phyloP scores from a whole-genome alignment of 257 asterid species.

The Verbascum thapsus region DNA sequence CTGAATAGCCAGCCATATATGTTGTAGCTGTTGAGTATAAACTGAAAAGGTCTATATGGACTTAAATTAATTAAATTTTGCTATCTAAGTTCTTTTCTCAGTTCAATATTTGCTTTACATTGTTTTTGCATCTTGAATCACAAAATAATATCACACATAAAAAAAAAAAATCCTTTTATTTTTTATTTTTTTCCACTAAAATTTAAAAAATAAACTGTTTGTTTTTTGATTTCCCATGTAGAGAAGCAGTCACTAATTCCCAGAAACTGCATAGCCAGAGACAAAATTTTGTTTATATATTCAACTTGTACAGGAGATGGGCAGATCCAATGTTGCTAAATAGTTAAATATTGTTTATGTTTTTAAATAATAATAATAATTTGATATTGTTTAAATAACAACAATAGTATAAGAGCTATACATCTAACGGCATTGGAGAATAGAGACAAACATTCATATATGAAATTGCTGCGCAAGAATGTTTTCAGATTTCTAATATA shows the following conservation, averaged over 20 bases:
- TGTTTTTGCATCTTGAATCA: too few relatives aligned
- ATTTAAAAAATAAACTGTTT: too few relatives aligned
- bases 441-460: conserved; percentile 35
- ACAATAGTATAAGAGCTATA: neutral
- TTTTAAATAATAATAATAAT: too few relatives aligned
- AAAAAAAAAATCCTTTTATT: too few relatives aligned
- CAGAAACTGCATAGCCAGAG: conserved; percentile 24
- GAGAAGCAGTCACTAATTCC: conserved; percentile 8
- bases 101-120: too few relatives aligned
- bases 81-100: too few relatives aligned
- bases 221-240: neutral
- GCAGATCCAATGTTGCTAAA: conserved; percentile 34
- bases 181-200: too few relatives aligned
- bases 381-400: neutral
- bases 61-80: too few relatives aligned
- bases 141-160: too few relatives aligned
- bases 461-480: conserved; percentile 39
- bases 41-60: too few relatives aligned
- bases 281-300: neutral
- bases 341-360: neutral
- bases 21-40: conserved; percentile 26
- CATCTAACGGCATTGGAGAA: conserved; percentile 17
- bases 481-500: conserved; percentile 31
- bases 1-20: conserved; percentile 18
- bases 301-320: conserved; percentile 12